Conservation (phyloP, 257 asterid genomes). For the Ligustrum vulgare region DNA sequence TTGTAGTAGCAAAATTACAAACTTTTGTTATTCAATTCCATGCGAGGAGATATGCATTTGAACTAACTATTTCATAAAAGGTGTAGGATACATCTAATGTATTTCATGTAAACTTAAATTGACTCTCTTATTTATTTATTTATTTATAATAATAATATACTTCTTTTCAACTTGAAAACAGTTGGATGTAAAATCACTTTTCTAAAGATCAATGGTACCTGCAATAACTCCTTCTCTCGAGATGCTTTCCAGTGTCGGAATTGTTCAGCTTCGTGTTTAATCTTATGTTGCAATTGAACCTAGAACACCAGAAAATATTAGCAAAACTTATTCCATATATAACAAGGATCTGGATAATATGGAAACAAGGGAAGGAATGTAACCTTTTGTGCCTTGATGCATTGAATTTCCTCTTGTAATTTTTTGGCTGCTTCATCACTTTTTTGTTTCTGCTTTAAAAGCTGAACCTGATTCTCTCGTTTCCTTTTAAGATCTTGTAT, state of each 20-base stretch:
- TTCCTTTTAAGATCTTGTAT: slow-evolving; percentile 81
- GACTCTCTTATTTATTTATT: neutral
- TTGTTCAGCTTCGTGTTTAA: slow-evolving; percentile 97
- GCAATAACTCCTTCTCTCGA: slow-evolving; percentile 90
- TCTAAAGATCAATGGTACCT: slow-evolving; percentile 59
- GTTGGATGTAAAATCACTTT: slow-evolving; percentile 31
- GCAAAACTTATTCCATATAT: slow-evolving; percentile 26
- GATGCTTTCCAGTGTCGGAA: slow-evolving; percentile 99
- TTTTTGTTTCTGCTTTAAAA: slow-evolving; percentile 55
- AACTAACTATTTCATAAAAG: neutral
- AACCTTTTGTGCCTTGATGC: slow-evolving; percentile 65
- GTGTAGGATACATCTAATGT: neutral
- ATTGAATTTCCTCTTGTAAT: slow-evolving; percentile 58
- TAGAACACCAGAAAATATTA: slow-evolving; percentile 30
- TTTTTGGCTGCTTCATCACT: slow-evolving; percentile 62
- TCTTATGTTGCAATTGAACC: slow-evolving; percentile 96
- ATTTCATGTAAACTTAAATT: neutral
- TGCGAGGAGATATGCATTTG: neutral
- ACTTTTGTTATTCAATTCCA: neutral
- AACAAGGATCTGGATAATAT: slow-evolving; percentile 4
- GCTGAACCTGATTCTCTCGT: slow-evolving; percentile 59
- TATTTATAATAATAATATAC: neutral
- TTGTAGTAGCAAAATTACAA: neutral
- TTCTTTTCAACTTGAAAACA: neutral
- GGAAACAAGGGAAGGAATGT: slow-evolving; percentile 16